A percentile compares a stretch with the other conserved stretches of the same genome.
These are phyloP conservation scores for Clavulina sp. DNA, from an alignment of 768 basidiomycete species.

Conservation along the genomic window DNA sequence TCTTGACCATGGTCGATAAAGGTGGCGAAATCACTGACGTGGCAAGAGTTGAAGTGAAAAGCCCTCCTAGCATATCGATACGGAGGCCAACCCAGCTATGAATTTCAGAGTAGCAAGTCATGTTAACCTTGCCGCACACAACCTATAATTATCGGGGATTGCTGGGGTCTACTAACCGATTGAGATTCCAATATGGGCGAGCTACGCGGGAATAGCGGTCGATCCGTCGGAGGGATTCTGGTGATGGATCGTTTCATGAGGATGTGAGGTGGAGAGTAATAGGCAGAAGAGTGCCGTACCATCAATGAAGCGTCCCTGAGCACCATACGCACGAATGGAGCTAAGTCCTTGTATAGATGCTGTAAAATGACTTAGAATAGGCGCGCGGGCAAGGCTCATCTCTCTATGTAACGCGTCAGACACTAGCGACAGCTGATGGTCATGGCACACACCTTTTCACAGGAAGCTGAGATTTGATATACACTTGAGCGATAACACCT, in stretches of 20 bases:
- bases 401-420: not conserved
- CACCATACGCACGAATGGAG: slow-evolving; percentile 23
- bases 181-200: slow-evolving; percentile 34
- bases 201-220: slow-evolving; percentile 33
- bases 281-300: no score
- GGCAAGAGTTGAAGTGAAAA: slow-evolving; percentile 38
- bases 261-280: no score
- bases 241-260: no score
- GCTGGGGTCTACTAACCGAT: slow-evolving; percentile 19
- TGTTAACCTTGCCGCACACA: no score
- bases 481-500: slow-evolving; percentile 19
- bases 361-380: slow-evolving; percentile 16
- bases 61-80: slow-evolving; percentile 40
- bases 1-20: slow-evolving; percentile 11
- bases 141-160: not conserved
- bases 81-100: slow-evolving; percentile 31
- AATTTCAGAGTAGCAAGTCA: not conserved
- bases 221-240: slow-evolving; percentile 25
- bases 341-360: slow-evolving; percentile 19
- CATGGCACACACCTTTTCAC: slow-evolving; percentile 18
- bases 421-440: not conserved
- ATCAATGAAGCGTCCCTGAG: slow-evolving; percentile 18
- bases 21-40: slow-evolving; percentile 27
- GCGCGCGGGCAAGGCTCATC: not conserved
- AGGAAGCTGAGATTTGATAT: slow-evolving; percentile 22